A percentile compares a stretch with the other conserved stretches of the same genome.
Conservation (phyloP, 129 eudicot species). For the Silybum marianum region DNA sequence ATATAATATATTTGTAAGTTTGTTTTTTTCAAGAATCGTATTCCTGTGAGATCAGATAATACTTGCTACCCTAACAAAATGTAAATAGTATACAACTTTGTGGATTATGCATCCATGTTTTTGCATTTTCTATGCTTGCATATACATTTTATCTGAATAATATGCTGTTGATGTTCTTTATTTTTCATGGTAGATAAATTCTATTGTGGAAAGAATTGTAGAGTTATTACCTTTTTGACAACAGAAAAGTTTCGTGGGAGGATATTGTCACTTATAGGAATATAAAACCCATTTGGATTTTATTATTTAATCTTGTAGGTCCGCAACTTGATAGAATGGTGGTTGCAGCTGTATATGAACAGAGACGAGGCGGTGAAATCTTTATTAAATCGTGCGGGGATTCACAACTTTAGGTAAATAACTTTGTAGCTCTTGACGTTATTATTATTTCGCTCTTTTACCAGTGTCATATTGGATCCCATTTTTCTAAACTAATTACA, state of each 20-base stretch:
- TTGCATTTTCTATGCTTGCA: no score
- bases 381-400: conserved; percentile 65
- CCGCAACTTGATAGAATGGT: conserved; percentile 74
- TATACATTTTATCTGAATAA: no score
- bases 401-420: conserved; percentile 69
- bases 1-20: no score
- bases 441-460: no score
- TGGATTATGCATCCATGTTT: no score
- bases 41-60: no score
- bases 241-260: conserved; percentile 65
- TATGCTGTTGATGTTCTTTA: no score
- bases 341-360: conserved; percentile 75
- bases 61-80: no score
- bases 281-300: background rate
- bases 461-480: background rate
- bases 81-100: no score
- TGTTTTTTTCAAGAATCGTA: no score
- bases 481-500: background rate
- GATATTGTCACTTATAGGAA: conserved; percentile 44
- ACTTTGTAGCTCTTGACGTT: background rate
- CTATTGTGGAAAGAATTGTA: no score
- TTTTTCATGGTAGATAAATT: no score
- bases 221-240: conserved; percentile 24
- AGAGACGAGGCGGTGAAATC: conserved; percentile 80
- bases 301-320: conserved; percentile 48